A percentile compares a stretch with the other conserved stretches of the same genome.
Evolutionary conservation across 805 yeast genomes (phyloP).

Genomic region (Komagataella pseudopastoris): DNA sequence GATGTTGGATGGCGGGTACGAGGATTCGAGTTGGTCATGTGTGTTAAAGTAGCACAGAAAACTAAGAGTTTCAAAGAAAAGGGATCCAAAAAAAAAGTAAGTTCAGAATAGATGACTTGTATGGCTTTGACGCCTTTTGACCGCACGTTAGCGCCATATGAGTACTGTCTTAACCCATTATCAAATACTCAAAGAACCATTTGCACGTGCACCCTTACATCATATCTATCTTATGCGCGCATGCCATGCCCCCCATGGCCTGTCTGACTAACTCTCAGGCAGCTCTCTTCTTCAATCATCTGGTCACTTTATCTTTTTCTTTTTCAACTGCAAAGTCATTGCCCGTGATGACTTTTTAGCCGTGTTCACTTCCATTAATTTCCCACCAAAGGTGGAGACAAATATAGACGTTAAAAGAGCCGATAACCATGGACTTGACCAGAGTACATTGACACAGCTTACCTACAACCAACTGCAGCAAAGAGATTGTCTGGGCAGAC

Average conservation of each 20-base stretch:
- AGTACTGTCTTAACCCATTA: too few relatives aligned
- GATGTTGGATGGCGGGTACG: not conserved
- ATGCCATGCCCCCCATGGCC: not conserved
- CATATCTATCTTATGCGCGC: not conserved
- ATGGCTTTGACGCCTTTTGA: too few relatives aligned
- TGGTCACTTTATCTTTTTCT: not conserved
- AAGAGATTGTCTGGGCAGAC: slow-evolving; percentile 59
- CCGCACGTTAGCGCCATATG: too few relatives aligned
- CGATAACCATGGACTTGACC: slow-evolving; percentile 1
- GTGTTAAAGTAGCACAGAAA: not conserved
- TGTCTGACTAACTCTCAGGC: not conserved
- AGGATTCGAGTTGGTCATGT: not conserved
- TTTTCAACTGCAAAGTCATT: not conserved
- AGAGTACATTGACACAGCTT: slow-evolving; percentile 12
- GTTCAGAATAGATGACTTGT: too few relatives aligned
- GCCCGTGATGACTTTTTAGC: not conserved
- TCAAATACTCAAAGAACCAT: too few relatives aligned
- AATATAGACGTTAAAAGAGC: not conserved
- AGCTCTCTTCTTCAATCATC: not conserved
- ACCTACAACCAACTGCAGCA: slow-evolving; percentile 23
- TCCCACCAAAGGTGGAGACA: not conserved
- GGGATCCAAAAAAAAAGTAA: not conserved
- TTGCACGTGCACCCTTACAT: not conserved
- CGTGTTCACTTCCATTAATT: slow-evolving; percentile 4
- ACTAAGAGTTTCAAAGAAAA: not conserved